Base-by-base conservation (phyloP, 305 asterid genomes). In the Striga hermonthica region DNA sequence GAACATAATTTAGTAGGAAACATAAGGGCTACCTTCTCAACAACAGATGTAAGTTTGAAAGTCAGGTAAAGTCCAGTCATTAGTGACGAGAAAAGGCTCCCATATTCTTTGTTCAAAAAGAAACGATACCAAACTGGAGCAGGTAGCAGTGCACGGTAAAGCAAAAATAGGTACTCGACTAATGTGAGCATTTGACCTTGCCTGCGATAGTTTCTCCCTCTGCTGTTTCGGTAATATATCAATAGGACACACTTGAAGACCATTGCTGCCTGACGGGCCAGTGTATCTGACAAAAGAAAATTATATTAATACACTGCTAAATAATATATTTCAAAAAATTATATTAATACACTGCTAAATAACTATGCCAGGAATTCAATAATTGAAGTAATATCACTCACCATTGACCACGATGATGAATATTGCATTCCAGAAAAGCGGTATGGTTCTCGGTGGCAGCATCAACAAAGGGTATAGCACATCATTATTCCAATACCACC, bases 51-150 rank as follows among this genome's bases (percentile, higher is more conserved):
- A 58, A 89, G 95, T 82, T 89, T 89, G 80, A 89, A 89, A 43
- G 96, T 89, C 66, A 89, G 71, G 75, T 89, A 89, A 67, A 89
- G 76, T 62, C 96, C 95, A 4, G 96, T 89, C 83, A 80, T 83
- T 36, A 89, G 76, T 38, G 92, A 84, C 35, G 96, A 89, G 69
- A 89, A 89, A 62, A 88, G 90, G 72, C 92, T 86, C 67, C 95
- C 96, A 52, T 86, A 88, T 58, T 86, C 96, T 78, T 86, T 89
- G 84, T 86, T 89, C 83, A 89, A 69, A 65, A 86, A 87, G 87
- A 89, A 89, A 67, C 95, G 84, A 72, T 89, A 87, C 95, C 95
- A 89, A 56, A 89, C 95, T 15, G 95, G 91, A 57, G 95, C 82
- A 47, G 96, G 96, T 62, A 89, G 80, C 75, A 89, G 72, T 41